Base-by-base conservation (phyloP, 306 rosid genomes). In the Myrica gale region DNA sequence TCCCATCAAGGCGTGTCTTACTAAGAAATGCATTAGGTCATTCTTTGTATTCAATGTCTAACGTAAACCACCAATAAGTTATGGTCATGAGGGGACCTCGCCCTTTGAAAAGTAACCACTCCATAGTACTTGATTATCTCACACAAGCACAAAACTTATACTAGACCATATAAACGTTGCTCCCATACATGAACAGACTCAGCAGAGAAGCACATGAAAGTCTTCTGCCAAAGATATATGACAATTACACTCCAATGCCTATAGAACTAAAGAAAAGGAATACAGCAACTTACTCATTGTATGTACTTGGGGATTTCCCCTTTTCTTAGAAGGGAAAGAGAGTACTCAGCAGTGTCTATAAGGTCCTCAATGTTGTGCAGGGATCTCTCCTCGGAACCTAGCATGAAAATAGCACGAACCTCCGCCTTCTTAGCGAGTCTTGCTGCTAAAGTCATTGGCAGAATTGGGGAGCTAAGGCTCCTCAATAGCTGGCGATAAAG, bases 321-420 rank as follows among this genome's bases (percentile, higher is more conserved):
- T 84, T 85, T 85, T 55, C 81, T 85, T 56, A 92, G 82, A 71
- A 90, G 89, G 20, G 93, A 88, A 5, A 93, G 93, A 57, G 98
- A 89, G 88, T 89, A 90, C 69, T 92, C 81, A 1, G 96, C 96
- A 17, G 86, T 90, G 77, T 90, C 93, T 39, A 94, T 74, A 70
- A 92, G 95, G 23, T 92, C 98, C 1, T 87, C 82, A 44, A 90
- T 94, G 83, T 92, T 90, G 84, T 90, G 96, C 37, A 87, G 75
- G 1, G 96, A 88, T 1, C 89, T 85, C 82, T 94, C 98, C 43
- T 92, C 96, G 15, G 95, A 86, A 77, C 88, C 97, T 71, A 94
- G 78, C 84, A 89, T 56, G 83, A 94, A 94, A 80, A 92, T 88
- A 67, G 84, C 85, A 10, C 88, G 96, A 45, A 66, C 88, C 81